A percentile compares a stretch with the other conserved stretches of the same genome.
Evolutionary conservation across 805 yeast species (phyloP).

Genomic region (Grigorovia humatica): DNA sequence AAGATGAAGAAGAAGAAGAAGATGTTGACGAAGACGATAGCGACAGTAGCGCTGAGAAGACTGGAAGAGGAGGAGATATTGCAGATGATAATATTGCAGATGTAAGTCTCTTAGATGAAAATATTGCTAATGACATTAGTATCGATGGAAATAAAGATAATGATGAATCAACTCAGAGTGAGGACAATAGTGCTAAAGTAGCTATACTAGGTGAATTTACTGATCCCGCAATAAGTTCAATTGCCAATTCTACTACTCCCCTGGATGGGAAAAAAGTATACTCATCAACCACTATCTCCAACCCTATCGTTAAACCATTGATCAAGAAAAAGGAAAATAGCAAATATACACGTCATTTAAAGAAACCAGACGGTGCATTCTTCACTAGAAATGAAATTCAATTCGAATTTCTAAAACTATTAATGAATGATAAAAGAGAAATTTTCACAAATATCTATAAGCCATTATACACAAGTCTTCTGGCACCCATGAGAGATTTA

Average conservation of each 20-base stretch:
- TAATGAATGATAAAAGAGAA: slow-evolving; percentile 52
- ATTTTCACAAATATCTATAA: slow-evolving; percentile 62
- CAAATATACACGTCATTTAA: slow-evolving; percentile 43
- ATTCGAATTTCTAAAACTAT: slow-evolving; percentile 55
- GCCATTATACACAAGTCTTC: slow-evolving; percentile 28
- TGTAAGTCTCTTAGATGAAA: neutral
- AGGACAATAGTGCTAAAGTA: slow-evolving; percentile 12
- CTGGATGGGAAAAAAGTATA: neutral
- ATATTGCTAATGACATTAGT: neutral
- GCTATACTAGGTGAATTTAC: neutral
- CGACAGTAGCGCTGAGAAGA: slow-evolving; percentile 4
- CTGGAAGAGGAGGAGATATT: neutral
- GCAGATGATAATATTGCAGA: neutral
- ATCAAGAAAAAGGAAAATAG: neutral
- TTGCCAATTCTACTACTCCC: neutral
- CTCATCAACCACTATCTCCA: neutral
- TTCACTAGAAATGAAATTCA: slow-evolving; percentile 84
- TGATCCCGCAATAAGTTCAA: neutral
- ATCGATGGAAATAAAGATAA: slow-evolving; percentile 2
- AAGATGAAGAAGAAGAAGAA: slow-evolving; percentile 3
- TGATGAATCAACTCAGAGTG: slow-evolving; percentile 14
- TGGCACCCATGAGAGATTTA: slow-evolving; percentile 26
- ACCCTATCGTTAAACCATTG: neutral
- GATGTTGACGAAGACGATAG: slow-evolving; percentile 10
- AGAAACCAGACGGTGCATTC: slow-evolving; percentile 87